Evolutionary conservation across 2,329 filamentous ascomycete genomes (phyloP), one percentile per base, ranked within the genome.

Genomic region (Paraphoma chrysanthemicola): DNA sequence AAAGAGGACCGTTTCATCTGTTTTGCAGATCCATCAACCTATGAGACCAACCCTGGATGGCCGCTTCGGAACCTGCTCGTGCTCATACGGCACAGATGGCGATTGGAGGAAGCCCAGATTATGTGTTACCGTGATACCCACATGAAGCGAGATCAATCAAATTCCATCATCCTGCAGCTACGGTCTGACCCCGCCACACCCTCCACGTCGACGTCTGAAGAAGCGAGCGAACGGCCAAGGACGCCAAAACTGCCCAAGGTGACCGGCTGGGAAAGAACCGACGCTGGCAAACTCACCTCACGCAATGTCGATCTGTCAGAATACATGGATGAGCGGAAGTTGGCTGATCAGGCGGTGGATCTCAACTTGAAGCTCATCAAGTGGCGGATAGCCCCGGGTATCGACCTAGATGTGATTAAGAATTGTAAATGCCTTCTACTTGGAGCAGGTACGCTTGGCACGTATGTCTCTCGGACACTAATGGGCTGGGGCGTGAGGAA

Each of bases 311-410:
- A 96, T 69, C 83, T 99, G 8, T 90, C 90, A 17, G 92, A 95
- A 68, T 96, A 97, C 68, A 94, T 99, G 90, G 93, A 99, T 71
- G 94, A 95, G 6, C 82, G 85, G 33, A 88, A 89, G 66, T 82
- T 98, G 16, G 95, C 95, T 18, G 93, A 98, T 72, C 93, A 96
- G 74, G 93, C 93, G 0, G 94, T 98, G 9, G 95, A 99, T 71
- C 84, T 99, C 56, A 99, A 99, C 71, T 83, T 98, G 57, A 98
- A 98, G 78, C 84, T 99, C 55, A 99, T 99, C 89, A 99, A 97
- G 79, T 99, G 95, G 95, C 89, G 95, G 39, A 92, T 99, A 68
- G 92, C 93, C 7, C 95, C 95, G 0, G 88, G 89, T 48, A 85
- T 99, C 41, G 86, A 98, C 72, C 85, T 99, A 9, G 93, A 97